phyloP scores from a whole-genome alignment of 805 yeast genomes.

The Yarrowia sp. region DNA sequence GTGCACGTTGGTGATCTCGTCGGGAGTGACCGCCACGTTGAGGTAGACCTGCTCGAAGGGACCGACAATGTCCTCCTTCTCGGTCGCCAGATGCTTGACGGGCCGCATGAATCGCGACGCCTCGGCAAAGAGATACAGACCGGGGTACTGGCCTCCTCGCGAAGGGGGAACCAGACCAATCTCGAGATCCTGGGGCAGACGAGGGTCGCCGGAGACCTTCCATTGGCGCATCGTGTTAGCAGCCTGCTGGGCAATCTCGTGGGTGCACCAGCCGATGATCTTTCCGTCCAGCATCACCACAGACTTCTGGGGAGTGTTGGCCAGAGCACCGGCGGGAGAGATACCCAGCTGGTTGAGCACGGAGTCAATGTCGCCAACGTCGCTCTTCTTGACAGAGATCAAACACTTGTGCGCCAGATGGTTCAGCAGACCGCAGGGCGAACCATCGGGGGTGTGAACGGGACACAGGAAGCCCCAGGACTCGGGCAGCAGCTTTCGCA shows the following conservation, averaged over 20 bases:
- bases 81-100: slow-evolving; percentile 83
- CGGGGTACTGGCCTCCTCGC: slow-evolving; percentile 94
- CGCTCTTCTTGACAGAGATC: slow-evolving; percentile 73
- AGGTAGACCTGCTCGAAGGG: slow-evolving; percentile 98
- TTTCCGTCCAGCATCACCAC: slow-evolving; percentile 93
- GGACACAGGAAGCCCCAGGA: slow-evolving; percentile 99
- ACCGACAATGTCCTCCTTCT: slow-evolving; percentile 82
- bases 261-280: slow-evolving; percentile 92
- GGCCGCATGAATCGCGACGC: slow-evolving; percentile 95
- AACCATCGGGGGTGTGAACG: slow-evolving; percentile 99
- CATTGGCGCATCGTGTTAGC: slow-evolving; percentile 89
- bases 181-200: slow-evolving; percentile 84
- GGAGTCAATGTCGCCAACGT: slow-evolving; percentile 67
- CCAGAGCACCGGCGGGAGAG: slow-evolving; percentile 70
- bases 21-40: slow-evolving; percentile 93
- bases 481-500: slow-evolving; percentile 92
- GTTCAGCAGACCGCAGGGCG: slow-evolving; percentile 97
- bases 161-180: slow-evolving; percentile 97
- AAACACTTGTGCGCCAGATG: slow-evolving; percentile 95
- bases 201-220: slow-evolving; percentile 79
- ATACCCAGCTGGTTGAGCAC: slow-evolving; percentile 74
- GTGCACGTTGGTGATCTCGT: slow-evolving; percentile 79
- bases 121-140: slow-evolving; percentile 86
- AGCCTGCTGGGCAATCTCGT: slow-evolving; percentile 77
- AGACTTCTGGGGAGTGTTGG: slow-evolving; percentile 83